Conservation (phyloP, 164 flowering plant genomes). For the Umbellularia californica region DNA sequence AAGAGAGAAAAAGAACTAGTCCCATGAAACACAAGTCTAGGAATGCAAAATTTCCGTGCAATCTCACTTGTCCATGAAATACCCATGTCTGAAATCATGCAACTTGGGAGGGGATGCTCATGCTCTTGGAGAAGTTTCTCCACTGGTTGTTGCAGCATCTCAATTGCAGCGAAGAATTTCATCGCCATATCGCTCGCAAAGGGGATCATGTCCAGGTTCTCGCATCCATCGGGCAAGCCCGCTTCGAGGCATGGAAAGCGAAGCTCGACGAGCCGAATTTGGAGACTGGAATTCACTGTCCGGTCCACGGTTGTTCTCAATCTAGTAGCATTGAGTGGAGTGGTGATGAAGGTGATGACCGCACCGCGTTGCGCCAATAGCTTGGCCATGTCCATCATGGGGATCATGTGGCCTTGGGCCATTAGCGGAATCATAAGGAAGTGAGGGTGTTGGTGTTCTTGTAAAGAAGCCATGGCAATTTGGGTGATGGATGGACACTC, state of each 20-base stretch:
- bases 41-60: constrained; percentile 35
- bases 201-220: constrained; percentile 39
- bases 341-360: constrained; percentile 42
- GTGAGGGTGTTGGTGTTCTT: constrained; percentile 11
- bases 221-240: constrained; percentile 55
- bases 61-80: constrained; percentile 34
- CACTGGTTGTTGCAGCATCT: constrained; percentile 31
- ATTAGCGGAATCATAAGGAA: constrained; percentile 25
- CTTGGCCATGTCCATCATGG: constrained; percentile 55
- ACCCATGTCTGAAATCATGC: constrained; percentile 41
- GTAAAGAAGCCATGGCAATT: background rate
- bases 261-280: constrained; percentile 21
- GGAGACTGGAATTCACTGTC: constrained; percentile 20
- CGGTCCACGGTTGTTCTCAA: constrained; percentile 15
- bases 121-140: constrained; percentile 23
- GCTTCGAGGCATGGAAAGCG: constrained; percentile 29
- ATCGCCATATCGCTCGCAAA: constrained; percentile 1
- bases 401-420: constrained; percentile 30
- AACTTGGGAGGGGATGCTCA: constrained; percentile 26
- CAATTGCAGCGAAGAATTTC: constrained; percentile 31
- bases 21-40: constrained; percentile 39
- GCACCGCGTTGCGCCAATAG: constrained; percentile 34
- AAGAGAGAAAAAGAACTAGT: constrained; percentile 25
- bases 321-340: constrained; percentile 38
- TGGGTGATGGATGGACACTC: no score